Percentiles rank a stretch among this genome's conserved stretches.
Evolutionary conservation across 768 basidiomycete species (phyloP).

Genomic region (Tylopilus cervinicoccineus): DNA sequence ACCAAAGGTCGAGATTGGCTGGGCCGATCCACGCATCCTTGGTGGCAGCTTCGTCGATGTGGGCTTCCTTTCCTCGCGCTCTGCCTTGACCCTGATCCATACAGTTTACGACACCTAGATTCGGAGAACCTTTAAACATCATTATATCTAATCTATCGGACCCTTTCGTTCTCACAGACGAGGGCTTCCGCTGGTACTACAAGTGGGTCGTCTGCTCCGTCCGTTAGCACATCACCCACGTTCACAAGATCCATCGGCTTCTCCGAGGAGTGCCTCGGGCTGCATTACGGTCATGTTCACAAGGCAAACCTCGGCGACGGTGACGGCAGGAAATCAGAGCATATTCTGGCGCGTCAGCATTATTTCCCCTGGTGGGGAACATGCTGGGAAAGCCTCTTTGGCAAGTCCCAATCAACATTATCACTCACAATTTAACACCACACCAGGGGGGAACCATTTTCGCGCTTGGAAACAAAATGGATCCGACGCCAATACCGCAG

Average conservation of each 20-base stretch:
- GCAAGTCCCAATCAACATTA: constrained; percentile 25
- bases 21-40: constrained; percentile 65
- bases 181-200: constrained; percentile 65
- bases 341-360: constrained; percentile 71
- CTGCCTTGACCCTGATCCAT: not conserved
- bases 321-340: constrained; percentile 61
- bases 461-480: constrained; percentile 90
- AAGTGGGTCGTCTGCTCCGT: constrained; percentile 39
- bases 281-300: constrained; percentile 74
- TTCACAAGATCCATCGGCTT: constrained; percentile 68
- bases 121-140: constrained; percentile 81
- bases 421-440: constrained; percentile 1
- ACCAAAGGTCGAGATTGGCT: constrained; percentile 35
- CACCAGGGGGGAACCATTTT: constrained; percentile 79
- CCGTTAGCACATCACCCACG: not conserved
- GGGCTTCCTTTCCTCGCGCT: constrained; percentile 21
- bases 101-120: constrained; percentile 60
- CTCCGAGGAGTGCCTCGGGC: constrained; percentile 75
- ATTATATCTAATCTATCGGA: constrained; percentile 79
- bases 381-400: constrained; percentile 83
- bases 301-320: constrained; percentile 84
- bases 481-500: constrained; percentile 61
- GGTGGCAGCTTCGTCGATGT: constrained; percentile 81
- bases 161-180: constrained; percentile 72
- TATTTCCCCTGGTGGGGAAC: constrained; percentile 80